Evolutionary conservation across 495 filamentous ascomycete species (phyloP), one percentile per base, ranked within the genome.

Genomic region (Aspergillus funiculosus): DNA sequence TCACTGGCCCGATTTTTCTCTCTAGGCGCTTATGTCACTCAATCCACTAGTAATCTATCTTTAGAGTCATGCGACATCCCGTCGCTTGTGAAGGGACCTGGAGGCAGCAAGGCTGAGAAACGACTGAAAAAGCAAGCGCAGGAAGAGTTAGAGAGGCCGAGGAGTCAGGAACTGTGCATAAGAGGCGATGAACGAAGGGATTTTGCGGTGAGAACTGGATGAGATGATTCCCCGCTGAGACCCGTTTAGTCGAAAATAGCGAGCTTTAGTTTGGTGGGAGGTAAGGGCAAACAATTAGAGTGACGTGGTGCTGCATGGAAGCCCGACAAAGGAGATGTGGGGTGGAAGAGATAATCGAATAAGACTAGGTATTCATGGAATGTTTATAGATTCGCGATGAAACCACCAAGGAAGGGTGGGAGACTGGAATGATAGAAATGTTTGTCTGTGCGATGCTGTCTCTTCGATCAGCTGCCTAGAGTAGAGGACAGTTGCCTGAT

Each of bases 61-160:
- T 51, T 51, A 44, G 36, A 45, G 51, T 37, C 43, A 56, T 59
- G 56, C 56, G 49, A 52, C 59, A 59, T 62, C 42, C 58, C 54
- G 54, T 56, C 49, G 46, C 49, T 32, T 20, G 35, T 18, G 31
- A 37, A 21, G 28, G 14, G 19, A 29, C 11, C 7, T 26, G 25
- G 17, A 15, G 45, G 15, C 20, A 38, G 1, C 32, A 28, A 30
- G 28, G 21, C 18, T n/a, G 8, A 26, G 27, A n/a, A 19, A 11
- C 6, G 36, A 20, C n/a, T n/a, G 21, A 22, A 31, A 31, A 36
- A 39, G 27, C 31, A 44, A 48, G 39, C 19, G n/a, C 7, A 20
- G 20, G 26, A 39, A 11, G 24, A 30, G 21, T 25, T 14, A 15
- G 25, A 24, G 43, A 19, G 27, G 25, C 21, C 15, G 41, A 46